phyloP scores from a whole-genome alignment of 148 eudicot genomes.

The Simmondsia chinensis region DNA sequence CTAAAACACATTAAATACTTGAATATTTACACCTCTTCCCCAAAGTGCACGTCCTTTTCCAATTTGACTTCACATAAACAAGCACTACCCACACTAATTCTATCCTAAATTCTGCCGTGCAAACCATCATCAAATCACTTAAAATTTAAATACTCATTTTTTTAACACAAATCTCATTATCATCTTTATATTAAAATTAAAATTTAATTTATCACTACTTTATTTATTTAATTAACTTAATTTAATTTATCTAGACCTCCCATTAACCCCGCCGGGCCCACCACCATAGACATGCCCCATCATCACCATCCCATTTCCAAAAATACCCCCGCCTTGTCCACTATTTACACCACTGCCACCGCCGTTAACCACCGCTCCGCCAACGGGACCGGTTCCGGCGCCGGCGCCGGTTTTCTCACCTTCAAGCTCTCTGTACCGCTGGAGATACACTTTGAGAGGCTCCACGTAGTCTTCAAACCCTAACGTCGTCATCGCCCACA shows the following conservation, averaged over 20 bases:
- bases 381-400: constrained; percentile 22
- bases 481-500: constrained; percentile 59
- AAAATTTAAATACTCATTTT: not conserved
- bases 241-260: constrained; percentile 11
- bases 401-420: constrained; percentile 33
- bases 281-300: constrained; percentile 33
- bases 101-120: not conserved
- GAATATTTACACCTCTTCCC: too few species aligned
- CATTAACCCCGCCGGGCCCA: constrained; percentile 17
- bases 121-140: not conserved
- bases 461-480: constrained; percentile 59
- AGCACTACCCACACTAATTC: too few species aligned
- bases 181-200: too few species aligned
- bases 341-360: constrained; percentile 13
- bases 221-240: too few species aligned
- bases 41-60: too few species aligned
- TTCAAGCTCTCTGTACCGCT: constrained; percentile 48
- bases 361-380: constrained; percentile 12
- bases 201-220: too few species aligned
- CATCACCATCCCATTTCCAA: constrained; percentile 22
- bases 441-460: constrained; percentile 41
- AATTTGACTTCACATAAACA: too few species aligned
- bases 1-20: too few species aligned
- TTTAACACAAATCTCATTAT: not conserved
- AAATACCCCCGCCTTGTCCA: constrained; percentile 16